These are phyloP conservation scores for Marasmius fiardii DNA, from an alignment of 1,284 basidiomycete genomes.

Conservation along the genomic window DNA sequence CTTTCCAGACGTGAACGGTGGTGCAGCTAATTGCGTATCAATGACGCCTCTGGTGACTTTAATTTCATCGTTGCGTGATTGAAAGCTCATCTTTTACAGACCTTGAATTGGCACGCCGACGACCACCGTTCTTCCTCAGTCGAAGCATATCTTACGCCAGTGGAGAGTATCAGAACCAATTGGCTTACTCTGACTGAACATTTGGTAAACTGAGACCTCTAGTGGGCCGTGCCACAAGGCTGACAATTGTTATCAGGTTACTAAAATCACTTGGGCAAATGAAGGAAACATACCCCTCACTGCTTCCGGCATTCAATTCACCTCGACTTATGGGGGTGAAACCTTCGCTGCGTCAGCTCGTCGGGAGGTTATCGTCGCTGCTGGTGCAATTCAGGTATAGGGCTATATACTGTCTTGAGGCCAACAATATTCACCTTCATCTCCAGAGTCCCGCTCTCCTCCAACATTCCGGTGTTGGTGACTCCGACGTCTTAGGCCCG, in stretches of 20 bases:
- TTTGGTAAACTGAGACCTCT: conserved; percentile 19
- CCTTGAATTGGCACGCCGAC: conserved; percentile 30
- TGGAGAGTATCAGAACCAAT: conserved; percentile 29
- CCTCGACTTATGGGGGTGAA: conserved; percentile 23
- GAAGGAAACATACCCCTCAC: conserved; percentile 24
- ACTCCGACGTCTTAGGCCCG: conserved; percentile 31
- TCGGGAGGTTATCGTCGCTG: conserved; percentile 34
- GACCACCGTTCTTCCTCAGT: conserved; percentile 35
- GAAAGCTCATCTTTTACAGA: conserved; percentile 15
- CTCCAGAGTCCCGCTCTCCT: conserved; percentile 35
- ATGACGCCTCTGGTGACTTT: conserved; percentile 41
- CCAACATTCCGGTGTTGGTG: conserved; percentile 44
- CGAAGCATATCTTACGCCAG: conserved; percentile 33
- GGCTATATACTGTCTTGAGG: too few relatives aligned
- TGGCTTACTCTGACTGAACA: conserved; percentile 32
- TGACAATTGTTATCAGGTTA: conserved; percentile 23
- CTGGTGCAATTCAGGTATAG: conserved; percentile 32
- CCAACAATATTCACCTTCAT: too few relatives aligned
- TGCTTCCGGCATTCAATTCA: conserved; percentile 32
- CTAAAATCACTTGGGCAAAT: conserved; percentile 29
- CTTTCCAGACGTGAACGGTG: conserved; percentile 51
- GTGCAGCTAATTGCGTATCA: conserved; percentile 52
- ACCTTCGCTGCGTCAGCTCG: conserved; percentile 28
- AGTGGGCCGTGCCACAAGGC: neutral
- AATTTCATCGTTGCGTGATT: neutral